Conservation (phyloP, 768 basidiomycete species). For the Coprinopsis cinerea region DNA sequence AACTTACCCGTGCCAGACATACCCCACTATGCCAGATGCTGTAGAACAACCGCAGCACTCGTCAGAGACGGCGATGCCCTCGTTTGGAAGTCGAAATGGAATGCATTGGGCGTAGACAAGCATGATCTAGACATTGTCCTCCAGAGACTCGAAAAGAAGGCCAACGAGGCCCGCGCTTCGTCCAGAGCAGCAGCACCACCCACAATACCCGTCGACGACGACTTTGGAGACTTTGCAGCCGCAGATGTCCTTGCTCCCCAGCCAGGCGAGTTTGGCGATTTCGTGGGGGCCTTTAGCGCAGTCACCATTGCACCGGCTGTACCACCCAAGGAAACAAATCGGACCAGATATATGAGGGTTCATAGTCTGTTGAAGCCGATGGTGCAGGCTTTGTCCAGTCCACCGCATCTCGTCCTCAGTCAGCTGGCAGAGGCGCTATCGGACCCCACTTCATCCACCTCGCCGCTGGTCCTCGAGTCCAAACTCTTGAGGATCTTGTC, state of each 20-base stretch:
- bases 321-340: conserved; percentile 27
- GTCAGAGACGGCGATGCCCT: conserved; percentile 51
- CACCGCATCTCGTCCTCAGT: conserved; percentile 65
- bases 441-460: conserved; percentile 33
- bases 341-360: conserved; percentile 59
- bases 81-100: conserved; percentile 76
- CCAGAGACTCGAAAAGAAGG: conserved; percentile 51
- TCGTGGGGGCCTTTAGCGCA: conserved; percentile 22
- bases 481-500: conserved; percentile 67
- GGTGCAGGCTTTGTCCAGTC: conserved; percentile 46
- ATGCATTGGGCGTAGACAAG: conserved; percentile 45
- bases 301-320: conserved; percentile 6
- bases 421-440: conserved; percentile 42
- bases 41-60: conserved; percentile 56
- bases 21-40: conserved; percentile 65
- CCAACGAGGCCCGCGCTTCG: conserved; percentile 30
- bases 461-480: conserved; percentile 37
- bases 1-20: conserved; percentile 78
- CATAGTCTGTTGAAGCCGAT: conserved; percentile 61
- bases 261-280: conserved; percentile 37
- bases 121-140: conserved; percentile 41
- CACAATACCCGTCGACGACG: conserved; percentile 67
- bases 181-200: conserved; percentile 48
- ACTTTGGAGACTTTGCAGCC: conserved; percentile 82
- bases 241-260: conserved; percentile 29